Base-by-base conservation (phyloP, 164 flowering plant genomes). In the Sedum album region DNA sequence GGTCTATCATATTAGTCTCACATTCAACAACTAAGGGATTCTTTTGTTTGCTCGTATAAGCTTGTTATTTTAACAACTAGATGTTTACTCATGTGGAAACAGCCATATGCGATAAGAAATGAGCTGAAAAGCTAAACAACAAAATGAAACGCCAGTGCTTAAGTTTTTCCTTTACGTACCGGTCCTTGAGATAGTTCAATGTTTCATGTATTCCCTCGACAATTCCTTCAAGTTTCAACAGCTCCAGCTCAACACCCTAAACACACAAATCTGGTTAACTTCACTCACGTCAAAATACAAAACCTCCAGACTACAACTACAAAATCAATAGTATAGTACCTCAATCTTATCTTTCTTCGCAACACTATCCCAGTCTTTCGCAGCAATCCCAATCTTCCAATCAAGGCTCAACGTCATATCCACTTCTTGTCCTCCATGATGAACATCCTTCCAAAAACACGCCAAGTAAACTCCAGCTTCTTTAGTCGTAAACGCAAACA, bases 301-400 rank as follows among this genome's bases (percentile, higher is more conserved):
- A 35, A 35, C 38, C 2, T 2, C 5, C 20, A 55, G 8, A 25
- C 8, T 13, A 25, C 30, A 23, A 25, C 26, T 3, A 35, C 7
- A 35, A 7, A 49, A 4, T 7, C 5, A 53, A 0, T 23, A 3
- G 8, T 53, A 26, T 4, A 35, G 7, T 74, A 87, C 98, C 91
- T 89, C 96, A 65, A 93, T 77, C 72, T 88, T 87, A 73, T 93
- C 98, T 77, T 86, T 91, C 71, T 75, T 87, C 28, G 98, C 98
- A 77, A 91, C 91, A n/a, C 96, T 82, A 1, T 93, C 95, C 98
- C 98, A 93, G 75, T 93, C 98, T 76, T 82, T 91, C 5, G 98
- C 96, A 7, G 90, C 96, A 75, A 93, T 84, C 73, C 98, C 98
- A 48, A 75, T 88, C 80, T 68, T 93, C 98, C 96, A 93, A 75